Percentiles rank a stretch among this genome's conserved stretches.
These are phyloP conservation scores for Persicaria maculosa DNA, from an alignment of 148 eudicot genomes.

Conservation along the genomic window DNA sequence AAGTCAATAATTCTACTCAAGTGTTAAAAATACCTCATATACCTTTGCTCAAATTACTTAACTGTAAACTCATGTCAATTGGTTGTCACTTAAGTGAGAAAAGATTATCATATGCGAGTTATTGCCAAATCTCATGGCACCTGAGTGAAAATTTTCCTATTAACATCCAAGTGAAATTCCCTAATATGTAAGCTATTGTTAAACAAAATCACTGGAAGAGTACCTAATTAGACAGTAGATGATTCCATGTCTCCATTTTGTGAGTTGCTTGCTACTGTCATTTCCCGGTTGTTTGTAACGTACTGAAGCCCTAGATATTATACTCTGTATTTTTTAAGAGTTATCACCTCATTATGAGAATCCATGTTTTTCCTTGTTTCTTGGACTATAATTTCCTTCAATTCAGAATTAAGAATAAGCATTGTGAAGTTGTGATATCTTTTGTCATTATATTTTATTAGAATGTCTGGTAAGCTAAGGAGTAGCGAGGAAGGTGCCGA, in stretches of 20 bases:
- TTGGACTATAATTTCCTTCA: neutral
- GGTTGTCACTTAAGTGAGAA: no score
- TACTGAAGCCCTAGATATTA: neutral
- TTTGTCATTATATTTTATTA: conserved; percentile 14
- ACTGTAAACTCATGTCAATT: no score
- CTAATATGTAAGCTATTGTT: neutral
- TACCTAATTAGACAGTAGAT: neutral
- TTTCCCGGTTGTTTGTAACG: neutral
- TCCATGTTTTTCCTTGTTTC: conserved; percentile 6
- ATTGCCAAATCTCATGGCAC: no score
- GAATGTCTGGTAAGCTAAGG: conserved; percentile 70
- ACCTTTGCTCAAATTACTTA: no score
- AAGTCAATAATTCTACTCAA: no score
- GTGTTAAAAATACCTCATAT: no score
- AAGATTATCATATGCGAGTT: no score
- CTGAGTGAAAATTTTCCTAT: no score
- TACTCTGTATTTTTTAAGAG: neutral
- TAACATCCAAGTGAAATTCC: no score
- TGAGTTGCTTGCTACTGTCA: neutral
- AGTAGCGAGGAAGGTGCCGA: conserved; percentile 89
- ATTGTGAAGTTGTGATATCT: neutral
- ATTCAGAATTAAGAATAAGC: neutral
- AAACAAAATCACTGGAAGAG: neutral
- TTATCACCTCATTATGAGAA: neutral
- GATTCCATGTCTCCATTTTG: neutral